Base-by-base conservation (phyloP, 192 early-diverging fungal species). In the Backusella tuberculispora region DNA sequence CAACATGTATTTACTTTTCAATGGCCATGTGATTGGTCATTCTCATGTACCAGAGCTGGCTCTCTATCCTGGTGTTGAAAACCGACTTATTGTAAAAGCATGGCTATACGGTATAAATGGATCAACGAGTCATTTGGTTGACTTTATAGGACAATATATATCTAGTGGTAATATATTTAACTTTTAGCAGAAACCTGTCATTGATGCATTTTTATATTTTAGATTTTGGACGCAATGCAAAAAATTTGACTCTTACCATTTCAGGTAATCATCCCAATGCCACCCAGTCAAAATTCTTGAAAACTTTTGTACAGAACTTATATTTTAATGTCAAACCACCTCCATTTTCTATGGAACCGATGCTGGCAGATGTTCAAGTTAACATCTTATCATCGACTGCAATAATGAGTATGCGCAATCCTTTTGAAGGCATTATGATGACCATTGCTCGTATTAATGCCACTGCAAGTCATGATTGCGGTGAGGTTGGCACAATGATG, bases 331-430 rank as follows among this genome's bases (percentile, higher is more conserved):
- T 73, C 42, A 63, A 56, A 3, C 56, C 71, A 12, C 81, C 81
- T 41, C 53, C 38, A 3, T 63, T 82, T 38, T 21, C 50, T 29
- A 60, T 73, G 24, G 40, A 19, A 13, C 12, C 76, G 29, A 26
- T 82, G 40, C 43, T 82, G 40, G 34, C 74, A 21, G 68, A 74
- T 21, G 50, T 68, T 24, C 73, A 78, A 24, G 75, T 82, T 46
- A 76, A 78, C n/a, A 66, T 82, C 14, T 41, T 82, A 6, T 82
- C 81, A 48, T 82, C 81, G 4, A 76, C 77, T 3, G 72, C 63
- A 15, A 45, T 78, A 6, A 24, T 78, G 40, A 78, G 74, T 43
- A 42, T 82, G 14, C 37, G 45, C 17, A 82, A 82, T 41, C 76
- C 81, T 8, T 78, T 82, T 66, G 43, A 71, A n/a, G 64, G 45